Base-by-base conservation (phyloP, 208 protist species). In the Lotmaria passim region DNA sequence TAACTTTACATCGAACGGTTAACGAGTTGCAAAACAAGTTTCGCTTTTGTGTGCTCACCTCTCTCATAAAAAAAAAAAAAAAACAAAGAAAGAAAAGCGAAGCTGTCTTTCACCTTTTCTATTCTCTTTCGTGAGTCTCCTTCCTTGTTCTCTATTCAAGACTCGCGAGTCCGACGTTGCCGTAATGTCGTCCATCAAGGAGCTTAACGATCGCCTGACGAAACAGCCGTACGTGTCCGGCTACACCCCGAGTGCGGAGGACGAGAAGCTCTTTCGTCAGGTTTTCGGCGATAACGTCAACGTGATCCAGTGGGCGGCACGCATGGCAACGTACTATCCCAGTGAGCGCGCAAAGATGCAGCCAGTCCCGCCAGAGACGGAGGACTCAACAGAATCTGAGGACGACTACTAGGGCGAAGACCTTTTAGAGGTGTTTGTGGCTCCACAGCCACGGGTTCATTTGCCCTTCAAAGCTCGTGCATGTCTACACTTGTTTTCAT, bases 321-420 rank as follows among this genome's bases (percentile, higher is more conserved):
- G 82, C 52, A 93, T 93, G 83, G 74, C 87, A 8, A 81, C 87
- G 8, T 93, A 89, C 70, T 83, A 87, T 71, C 79, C 77, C 2
- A 76, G 59, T 33, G 87, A 90, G 73, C 78, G 87, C 31, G 63
- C 52, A 0, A 63, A 82, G 61, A 86, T 87, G 70, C 12, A 58
- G 43, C 51, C 61, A 0, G 52, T 43, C 10, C 52, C 62, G 0
- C 31, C 3, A n/a, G 44, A 69, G 17, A 59, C 69, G 7, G 43
- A 81, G 33, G 55, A 63, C 44, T 34, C 30, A 11, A 73, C 51
- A 5, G 60, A 79, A 3, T 52, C 53, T 0, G 34, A 56, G 2
- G 23, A 50, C n/a, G 69, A 69, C 24, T 31, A 69, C 31, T 64
- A 34, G 24, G 14, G 36, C 19, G 14, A 26, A 4, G 7, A 46